Conservation (phyloP, 257 asterid species). For the Pogostemon cablin region DNA sequence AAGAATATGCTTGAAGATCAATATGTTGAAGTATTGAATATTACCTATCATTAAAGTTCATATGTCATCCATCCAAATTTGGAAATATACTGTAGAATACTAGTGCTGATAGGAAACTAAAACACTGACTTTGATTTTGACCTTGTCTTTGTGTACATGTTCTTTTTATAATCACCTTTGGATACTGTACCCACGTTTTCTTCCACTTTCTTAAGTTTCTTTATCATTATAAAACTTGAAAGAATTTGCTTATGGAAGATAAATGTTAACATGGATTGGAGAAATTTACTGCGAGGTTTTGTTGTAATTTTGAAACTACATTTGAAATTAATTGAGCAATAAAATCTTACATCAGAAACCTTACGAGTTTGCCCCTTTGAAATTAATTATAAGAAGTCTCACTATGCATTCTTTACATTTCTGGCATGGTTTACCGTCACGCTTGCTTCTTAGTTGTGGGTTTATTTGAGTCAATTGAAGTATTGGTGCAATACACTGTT, state of each 20-base stretch:
- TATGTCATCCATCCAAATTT: not conserved
- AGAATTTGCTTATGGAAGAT: slow-evolving; percentile 6
- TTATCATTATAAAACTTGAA: not conserved
- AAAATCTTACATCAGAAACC: not conserved
- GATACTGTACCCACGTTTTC: not conserved
- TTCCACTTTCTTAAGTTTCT: not conserved
- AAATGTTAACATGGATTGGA: not conserved
- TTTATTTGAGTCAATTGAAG: not conserved
- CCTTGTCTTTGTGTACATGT: not conserved
- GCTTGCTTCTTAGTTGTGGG: not conserved
- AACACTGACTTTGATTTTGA: not conserved
- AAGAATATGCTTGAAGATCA: slow-evolving; percentile 8
- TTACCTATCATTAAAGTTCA: not conserved
- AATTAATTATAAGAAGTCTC: not conserved
- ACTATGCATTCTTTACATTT: not conserved
- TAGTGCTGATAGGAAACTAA: slow-evolving; percentile 6
- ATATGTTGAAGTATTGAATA: not conserved
- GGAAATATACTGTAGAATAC: not conserved
- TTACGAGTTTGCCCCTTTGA: not conserved
- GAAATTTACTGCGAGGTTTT: not conserved
- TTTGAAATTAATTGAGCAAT: not conserved
- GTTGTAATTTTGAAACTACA: not conserved
- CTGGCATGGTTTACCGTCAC: not conserved
- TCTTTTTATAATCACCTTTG: not conserved
- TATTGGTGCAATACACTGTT: not conserved